Percentiles rank a stretch among this genome's conserved stretches.
phyloP scores from a whole-genome alignment of 2,329 filamentous ascomycete genomes.

The Blastomyces emzantsi region DNA sequence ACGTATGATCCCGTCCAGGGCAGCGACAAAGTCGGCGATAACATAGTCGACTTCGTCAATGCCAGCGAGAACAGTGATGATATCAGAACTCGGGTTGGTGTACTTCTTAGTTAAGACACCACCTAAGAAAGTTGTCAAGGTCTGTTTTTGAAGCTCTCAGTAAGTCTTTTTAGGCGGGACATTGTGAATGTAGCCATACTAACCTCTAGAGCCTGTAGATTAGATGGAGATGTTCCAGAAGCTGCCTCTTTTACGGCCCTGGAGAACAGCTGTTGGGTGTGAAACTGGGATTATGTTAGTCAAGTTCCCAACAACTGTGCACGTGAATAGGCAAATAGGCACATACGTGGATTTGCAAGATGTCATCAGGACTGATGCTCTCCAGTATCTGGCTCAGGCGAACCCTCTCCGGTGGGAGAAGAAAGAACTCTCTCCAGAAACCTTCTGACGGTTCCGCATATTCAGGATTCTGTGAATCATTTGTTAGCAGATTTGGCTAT shows the following conservation, averaged over 20 bases:
- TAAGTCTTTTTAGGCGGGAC: constrained; percentile 24
- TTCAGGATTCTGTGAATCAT: constrained; percentile 50
- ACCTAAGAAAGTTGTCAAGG: constrained; percentile 77
- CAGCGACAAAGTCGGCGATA: constrained; percentile 79
- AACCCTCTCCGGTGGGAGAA: constrained; percentile 67
- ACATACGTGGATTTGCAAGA: constrained; percentile 62
- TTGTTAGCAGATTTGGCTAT: constrained; percentile 10
- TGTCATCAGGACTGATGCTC: constrained; percentile 60
- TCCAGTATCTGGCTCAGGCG: constrained; percentile 61
- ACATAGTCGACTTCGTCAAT: constrained; percentile 79
- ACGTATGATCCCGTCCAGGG: constrained; percentile 73
- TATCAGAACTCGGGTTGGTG: constrained; percentile 88
- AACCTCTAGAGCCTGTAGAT: constrained; percentile 79
- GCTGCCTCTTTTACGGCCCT: constrained; percentile 63
- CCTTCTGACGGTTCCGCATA: constrained; percentile 67
- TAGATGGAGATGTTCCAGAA: constrained; percentile 49
- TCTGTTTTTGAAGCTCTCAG: constrained; percentile 47
- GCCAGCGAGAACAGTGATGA: constrained; percentile 81
- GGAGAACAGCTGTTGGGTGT: constrained; percentile 69
- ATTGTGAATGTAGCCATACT: background rate
- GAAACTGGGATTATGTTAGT: constrained; percentile 35
- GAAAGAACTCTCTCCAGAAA: constrained; percentile 95
- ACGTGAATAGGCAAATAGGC: constrained; percentile 7
- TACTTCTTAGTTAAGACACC: constrained; percentile 80
- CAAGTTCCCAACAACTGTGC: constrained; percentile 1